Evolutionary conservation across 2,329 filamentous ascomycete species (phyloP).

Genomic region (Cercospora sp.): DNA sequence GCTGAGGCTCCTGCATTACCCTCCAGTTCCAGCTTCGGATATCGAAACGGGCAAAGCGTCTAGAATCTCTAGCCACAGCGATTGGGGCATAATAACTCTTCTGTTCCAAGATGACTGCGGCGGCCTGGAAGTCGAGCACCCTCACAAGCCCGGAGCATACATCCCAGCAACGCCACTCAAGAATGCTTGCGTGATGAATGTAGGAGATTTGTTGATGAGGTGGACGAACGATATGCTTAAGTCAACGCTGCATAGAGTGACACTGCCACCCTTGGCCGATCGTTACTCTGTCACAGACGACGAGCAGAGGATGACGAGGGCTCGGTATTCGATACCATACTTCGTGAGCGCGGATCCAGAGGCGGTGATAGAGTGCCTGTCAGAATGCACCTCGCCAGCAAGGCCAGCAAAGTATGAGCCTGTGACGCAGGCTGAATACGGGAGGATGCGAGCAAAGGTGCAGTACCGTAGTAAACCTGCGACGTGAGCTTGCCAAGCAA

Average conservation of each 20-base stretch:
- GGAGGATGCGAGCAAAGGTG: slow-evolving; percentile 35
- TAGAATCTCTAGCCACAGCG: slow-evolving; percentile 44
- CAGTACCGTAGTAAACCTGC: slow-evolving; percentile 17
- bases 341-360: slow-evolving; percentile 44
- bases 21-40: slow-evolving; percentile 35
- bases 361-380: slow-evolving; percentile 43
- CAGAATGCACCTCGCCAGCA: slow-evolving; percentile 36
- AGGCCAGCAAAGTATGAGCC: slow-evolving; percentile 43
- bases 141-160: slow-evolving; percentile 34
- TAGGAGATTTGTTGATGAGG: slow-evolving; percentile 44
- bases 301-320: slow-evolving; percentile 23
- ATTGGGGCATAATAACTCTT: slow-evolving; percentile 46
- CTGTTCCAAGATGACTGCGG: slow-evolving; percentile 47
- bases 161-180: slow-evolving; percentile 35
- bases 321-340: slow-evolving; percentile 45
- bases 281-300: slow-evolving; percentile 18
- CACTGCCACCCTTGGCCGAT: slow-evolving; percentile 33
- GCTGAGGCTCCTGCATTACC: slow-evolving; percentile 43
- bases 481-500: slow-evolving; percentile 12
- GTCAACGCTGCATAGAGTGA: slow-evolving; percentile 44
- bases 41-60: slow-evolving; percentile 38
- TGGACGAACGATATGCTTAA: slow-evolving; percentile 41
- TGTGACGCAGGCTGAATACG: slow-evolving; percentile 42
- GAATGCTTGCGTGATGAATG: slow-evolving; percentile 42
- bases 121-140: slow-evolving; percentile 44